Evolutionary conservation across 495 filamentous ascomycete species (phyloP).

Genomic region (Diplogelasinospora grovesii): DNA sequence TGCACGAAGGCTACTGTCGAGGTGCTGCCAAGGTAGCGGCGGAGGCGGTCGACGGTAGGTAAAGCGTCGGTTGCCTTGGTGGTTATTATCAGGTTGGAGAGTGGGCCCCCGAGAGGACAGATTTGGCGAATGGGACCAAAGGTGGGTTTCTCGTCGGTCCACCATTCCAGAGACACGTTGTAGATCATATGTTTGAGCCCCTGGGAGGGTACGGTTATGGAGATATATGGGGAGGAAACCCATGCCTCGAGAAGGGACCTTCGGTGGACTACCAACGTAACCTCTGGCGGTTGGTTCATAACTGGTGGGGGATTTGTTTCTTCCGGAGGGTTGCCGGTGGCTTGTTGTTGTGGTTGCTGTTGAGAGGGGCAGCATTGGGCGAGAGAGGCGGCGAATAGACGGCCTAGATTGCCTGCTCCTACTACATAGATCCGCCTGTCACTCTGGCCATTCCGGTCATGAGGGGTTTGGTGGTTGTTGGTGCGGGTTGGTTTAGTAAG

Average conservation of each 20-base stretch:
- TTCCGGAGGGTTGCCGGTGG: no score
- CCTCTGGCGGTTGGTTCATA: no score
- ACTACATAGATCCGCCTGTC: slow-evolving; percentile 34
- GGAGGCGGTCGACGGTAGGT: slow-evolving; percentile 51
- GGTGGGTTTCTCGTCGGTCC: slow-evolving; percentile 26
- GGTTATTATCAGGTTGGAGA: slow-evolving; percentile 67
- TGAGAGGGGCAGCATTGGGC: no score
- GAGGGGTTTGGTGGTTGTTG: no score
- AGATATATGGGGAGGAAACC: slow-evolving; percentile 22
- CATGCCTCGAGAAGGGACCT: slow-evolving; percentile 33
- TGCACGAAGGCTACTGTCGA: slow-evolving; percentile 73
- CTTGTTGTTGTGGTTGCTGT: no score
- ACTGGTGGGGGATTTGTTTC: no score
- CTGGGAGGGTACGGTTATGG: slow-evolving; percentile 26
- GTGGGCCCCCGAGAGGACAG: slow-evolving; percentile 29
- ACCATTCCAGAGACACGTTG: slow-evolving; percentile 49
- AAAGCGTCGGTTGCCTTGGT: slow-evolving; percentile 60
- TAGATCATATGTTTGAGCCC: slow-evolving; percentile 26
- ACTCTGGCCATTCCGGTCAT: no score
- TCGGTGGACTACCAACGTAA: slow-evolving; percentile 46
- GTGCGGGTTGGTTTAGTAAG: no score
- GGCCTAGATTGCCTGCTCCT: slow-evolving; percentile 49
- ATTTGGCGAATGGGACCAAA: slow-evolving; percentile 19
- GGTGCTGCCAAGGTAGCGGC: slow-evolving; percentile 50
- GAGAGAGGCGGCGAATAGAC: slow-evolving; percentile 31